phyloP scores from a whole-genome alignment of 768 basidiomycete species.

The Suillus bovinus region DNA sequence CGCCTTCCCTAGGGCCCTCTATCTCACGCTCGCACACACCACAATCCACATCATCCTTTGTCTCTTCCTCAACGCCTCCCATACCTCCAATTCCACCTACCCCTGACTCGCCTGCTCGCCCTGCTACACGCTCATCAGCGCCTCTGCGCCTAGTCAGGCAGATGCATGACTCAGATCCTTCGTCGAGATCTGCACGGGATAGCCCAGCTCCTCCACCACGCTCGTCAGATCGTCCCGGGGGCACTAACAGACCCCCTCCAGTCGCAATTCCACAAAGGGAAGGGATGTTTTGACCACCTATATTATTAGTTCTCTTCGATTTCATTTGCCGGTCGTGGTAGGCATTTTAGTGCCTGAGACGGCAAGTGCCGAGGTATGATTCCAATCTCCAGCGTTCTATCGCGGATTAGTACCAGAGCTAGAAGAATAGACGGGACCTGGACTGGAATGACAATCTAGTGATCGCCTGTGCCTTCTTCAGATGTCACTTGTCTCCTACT shows the following conservation, averaged over 20 bases:
- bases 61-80: conserved; percentile 5
- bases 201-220: conserved; percentile 64
- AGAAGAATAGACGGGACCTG: neutral
- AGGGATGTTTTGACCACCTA: conserved; percentile 56
- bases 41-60: conserved; percentile 14
- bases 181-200: conserved; percentile 23
- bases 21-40: conserved; percentile 19
- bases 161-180: conserved; percentile 27
- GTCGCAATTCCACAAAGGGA: conserved; percentile 56
- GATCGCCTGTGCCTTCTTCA: neutral
- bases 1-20: conserved; percentile 25
- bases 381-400: neutral
- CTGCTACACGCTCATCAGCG: conserved; percentile 26
- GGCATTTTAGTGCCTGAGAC: neutral
- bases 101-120: conserved; percentile 28
- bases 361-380: neutral
- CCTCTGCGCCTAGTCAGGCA: conserved; percentile 16
- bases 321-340: neutral
- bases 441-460: neutral
- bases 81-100: conserved; percentile 19
- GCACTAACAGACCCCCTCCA: conserved; percentile 49
- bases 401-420: neutral
- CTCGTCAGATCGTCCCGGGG: conserved; percentile 66
- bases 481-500: neutral
- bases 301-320: neutral